Percentiles rank a stretch among this genome's conserved stretches.
These are phyloP conservation scores for Diaporthe ilicicola DNA, from an alignment of 2,329 filamentous ascomycete genomes.

Conservation along the genomic window DNA sequence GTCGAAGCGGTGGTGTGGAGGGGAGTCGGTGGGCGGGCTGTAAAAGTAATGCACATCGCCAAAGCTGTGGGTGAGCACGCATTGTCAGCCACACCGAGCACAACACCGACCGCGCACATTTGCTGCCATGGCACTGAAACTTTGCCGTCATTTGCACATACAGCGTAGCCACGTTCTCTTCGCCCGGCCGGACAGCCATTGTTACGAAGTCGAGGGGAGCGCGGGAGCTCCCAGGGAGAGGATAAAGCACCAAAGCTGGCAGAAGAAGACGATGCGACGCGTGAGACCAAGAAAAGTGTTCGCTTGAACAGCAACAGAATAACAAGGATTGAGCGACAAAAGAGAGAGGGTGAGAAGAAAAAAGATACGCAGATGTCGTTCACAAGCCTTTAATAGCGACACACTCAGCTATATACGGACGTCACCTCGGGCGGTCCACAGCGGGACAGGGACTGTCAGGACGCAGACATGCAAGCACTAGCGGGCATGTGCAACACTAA, in stretches of 20 bases:
- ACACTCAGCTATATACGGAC: conserved; percentile 7
- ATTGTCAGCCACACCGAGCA: conserved; percentile 38
- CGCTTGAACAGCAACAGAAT: neutral
- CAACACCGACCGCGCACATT: neutral
- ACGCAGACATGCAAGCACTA: conserved; percentile 26
- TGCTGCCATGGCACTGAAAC: neutral
- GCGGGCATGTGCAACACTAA: conserved; percentile 19
- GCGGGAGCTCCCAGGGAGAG: neutral
- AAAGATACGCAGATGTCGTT: neutral
- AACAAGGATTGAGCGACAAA: neutral
- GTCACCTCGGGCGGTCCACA: conserved; percentile 20
- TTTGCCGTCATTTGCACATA: conserved; percentile 40
- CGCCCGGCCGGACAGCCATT: conserved; percentile 56
- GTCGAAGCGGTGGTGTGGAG: conserved; percentile 82
- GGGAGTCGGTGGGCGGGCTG: conserved; percentile 69
- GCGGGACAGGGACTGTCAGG: neutral
- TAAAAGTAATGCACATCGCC: conserved; percentile 84
- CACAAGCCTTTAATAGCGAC: conserved; percentile 17
- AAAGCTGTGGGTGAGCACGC: conserved; percentile 60
- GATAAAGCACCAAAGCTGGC: neutral
- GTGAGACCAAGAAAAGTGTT: neutral
- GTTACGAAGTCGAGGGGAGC: neutral
- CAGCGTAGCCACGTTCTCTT: conserved; percentile 58
- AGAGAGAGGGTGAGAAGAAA: neutral
- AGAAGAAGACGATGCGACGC: neutral